Conservation (phyloP, 176 grass and related monocot species). For the Miscanthus lutarioriparius region DNA sequence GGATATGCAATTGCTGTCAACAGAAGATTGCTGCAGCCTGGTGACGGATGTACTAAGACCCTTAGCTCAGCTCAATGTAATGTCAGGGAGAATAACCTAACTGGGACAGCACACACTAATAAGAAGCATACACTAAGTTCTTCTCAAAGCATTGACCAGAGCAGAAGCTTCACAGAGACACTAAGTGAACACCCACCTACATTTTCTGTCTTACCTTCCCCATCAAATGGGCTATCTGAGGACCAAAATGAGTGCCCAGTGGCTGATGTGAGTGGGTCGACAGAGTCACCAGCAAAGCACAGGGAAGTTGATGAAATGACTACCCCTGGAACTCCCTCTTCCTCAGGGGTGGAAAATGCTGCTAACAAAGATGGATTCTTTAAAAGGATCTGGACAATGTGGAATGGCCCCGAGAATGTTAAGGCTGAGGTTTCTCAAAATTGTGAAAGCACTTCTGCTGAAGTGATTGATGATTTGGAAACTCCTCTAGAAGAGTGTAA, state of each 20-base stretch:
- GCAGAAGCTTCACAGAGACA: conserved; percentile 25
- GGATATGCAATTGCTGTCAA: conserved; percentile 16
- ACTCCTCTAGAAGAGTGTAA: conserved; percentile 37
- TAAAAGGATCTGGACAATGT: conserved; percentile 50
- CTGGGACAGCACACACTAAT: conserved; percentile 12
- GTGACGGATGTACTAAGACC: conserved; percentile 9
- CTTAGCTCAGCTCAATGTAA: conserved; percentile 35
- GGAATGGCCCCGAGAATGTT: conserved; percentile 37
- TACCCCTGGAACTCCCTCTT: conserved; percentile 34
- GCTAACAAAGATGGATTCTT: conserved; percentile 39
- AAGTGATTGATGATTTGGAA: conserved; percentile 31
- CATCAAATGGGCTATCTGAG: conserved; percentile 35
- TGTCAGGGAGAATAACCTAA: conserved; percentile 29
- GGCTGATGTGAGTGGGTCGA: conserved; percentile 27
- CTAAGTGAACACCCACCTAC: conserved; percentile 24
- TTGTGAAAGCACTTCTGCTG: conserved; percentile 37
- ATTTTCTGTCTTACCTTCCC: conserved; percentile 38
- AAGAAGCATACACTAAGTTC: conserved; percentile 18
- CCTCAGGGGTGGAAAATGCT: conserved; percentile 28
- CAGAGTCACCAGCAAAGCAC: conserved; percentile 33
- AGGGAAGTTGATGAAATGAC: conserved; percentile 32
- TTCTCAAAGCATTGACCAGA: conserved; percentile 5
- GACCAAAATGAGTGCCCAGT: conserved; percentile 25
- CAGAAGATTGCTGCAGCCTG: conserved; percentile 1
- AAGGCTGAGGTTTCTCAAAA: conserved; percentile 39